phyloP scores from a whole-genome alignment of 306 rosid genomes.

The Prosopis cineraria region DNA sequence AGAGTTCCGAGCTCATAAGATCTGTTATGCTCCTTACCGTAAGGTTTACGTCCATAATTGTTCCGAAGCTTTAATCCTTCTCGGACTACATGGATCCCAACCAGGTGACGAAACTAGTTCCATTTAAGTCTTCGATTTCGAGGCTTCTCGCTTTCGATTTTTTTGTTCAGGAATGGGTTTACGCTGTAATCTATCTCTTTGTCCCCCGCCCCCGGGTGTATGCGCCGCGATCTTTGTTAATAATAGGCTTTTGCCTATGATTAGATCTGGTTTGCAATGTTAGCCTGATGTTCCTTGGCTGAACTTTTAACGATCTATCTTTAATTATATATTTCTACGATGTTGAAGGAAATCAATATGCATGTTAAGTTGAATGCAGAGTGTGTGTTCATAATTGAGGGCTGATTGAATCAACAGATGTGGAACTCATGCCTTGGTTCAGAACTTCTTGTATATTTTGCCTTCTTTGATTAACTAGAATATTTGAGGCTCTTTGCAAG shows the following conservation, averaged over 20 bases:
- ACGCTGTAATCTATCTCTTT: background rate
- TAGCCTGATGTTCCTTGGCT: background rate
- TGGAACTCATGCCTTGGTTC: background rate
- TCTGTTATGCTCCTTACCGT: background rate
- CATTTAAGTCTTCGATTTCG: background rate
- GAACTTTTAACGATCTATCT: background rate
- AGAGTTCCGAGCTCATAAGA: conserved; percentile 18
- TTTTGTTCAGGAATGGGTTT: background rate
- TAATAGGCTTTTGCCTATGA: background rate
- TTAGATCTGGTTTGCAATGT: conserved; percentile 15
- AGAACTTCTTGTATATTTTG: background rate
- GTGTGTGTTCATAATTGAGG: background rate
- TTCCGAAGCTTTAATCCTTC: background rate
- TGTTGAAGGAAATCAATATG: background rate
- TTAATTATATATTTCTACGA: background rate
- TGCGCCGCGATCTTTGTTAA: background rate
- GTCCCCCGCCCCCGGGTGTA: background rate
- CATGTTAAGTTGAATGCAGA: background rate
- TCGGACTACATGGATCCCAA: conserved; percentile 34
- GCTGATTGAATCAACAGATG: background rate
- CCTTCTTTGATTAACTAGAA: background rate
- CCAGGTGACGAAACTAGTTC: conserved; percentile 32
- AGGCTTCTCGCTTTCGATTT: background rate
- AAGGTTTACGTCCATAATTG: background rate
- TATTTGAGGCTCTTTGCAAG: background rate